Evolutionary conservation across 495 filamentous ascomycete genomes (phyloP), one percentile per base, ranked within the genome.

Genomic region (Penicillium samsonianum): DNA sequence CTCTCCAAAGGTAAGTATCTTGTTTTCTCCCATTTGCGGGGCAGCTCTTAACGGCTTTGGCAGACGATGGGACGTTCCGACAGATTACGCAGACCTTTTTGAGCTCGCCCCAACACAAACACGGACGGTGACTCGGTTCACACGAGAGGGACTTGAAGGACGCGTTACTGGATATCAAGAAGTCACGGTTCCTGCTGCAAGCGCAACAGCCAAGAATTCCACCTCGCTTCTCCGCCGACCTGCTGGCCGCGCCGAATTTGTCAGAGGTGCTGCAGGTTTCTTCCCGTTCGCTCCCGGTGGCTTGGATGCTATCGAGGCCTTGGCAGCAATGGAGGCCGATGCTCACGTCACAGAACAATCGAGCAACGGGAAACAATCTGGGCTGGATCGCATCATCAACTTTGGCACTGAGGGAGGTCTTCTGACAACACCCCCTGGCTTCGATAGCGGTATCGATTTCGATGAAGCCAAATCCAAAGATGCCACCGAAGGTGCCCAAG

Each of bases 281-380:
- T 94, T 96, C 59, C 94, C 94, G 4, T 98, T 98, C 65, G 87
- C 91, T 1, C 95, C 95, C 1, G 94, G 95, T 44, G 94, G 94
- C 5, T 68, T 97, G 33, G 94, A 98, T 51, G 85, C 86, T 5
- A 85, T 96, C n/a, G 87, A 92, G 65, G 87, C 90, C 11, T 80
- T 90, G 16, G 89, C 90, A 46, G 87, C 83, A 3, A 67, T 89
- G 41, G 92, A 95, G 64, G 86, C 88, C 33, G 83, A 90, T 57
- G 70, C 80, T 8, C 63, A 73, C 65, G 28, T 72, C 44, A 50
- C 73, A 53, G 65, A 80, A 65, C 42, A 80, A 62, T 56, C 78
- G 61, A 66, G 78, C 65, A 58, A 60, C 19, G 61, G 61, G 5
- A 75, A 75, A 40, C 64, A 77, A 35, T 65, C 69, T 14, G 78